Base-by-base conservation (phyloP, 148 eudicot species). In the Cornus controversa region DNA sequence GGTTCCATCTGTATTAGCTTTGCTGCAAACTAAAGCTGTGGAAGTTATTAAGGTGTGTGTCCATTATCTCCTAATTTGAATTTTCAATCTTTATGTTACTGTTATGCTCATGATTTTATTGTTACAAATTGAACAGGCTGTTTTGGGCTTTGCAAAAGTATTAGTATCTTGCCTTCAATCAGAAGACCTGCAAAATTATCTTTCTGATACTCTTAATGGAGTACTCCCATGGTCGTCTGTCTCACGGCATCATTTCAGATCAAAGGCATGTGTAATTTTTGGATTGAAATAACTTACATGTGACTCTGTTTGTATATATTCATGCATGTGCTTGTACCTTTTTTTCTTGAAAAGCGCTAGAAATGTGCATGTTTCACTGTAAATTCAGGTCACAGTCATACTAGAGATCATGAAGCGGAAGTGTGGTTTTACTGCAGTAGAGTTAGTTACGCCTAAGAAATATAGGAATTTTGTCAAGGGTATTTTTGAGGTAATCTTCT, bases 191-290 rank as follows among this genome's bases (percentile, higher is more conserved):
- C 91, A 90, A 70, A 82, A 82, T 79, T 80, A 88, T 79, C 85
- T 91, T 47, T 81, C 98, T 23, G 87, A 80, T 71, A 85, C 91
- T 75, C 64, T 90, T 50, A 89, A 83, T 71, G 93, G 89, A 74
- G 72, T 91, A 79, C 82, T 93, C 72, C 90, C 91, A 26, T 96
- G 98, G 99, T 96, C 99, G 74, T 84, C 92, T 54, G 84, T 91
- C 53, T 93, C 99, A 37, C 90, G 93, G 73, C 89, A 93, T 87
- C 98, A 96, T 87, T 96, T 96, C 71, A 89, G 91, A 85, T 77
- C 88, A 79, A 96, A 96, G 90, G 99, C 73, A 75, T 58, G 85
- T 76, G 68, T 36, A 34, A 22, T 70, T 47, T 47, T 72, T 20
- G 65, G 72, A 53, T 54, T 58, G 18, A 72, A 10, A 31, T 31